Base-by-base conservation (phyloP, 176 grass and related monocot species). In the Dactylis glomerata region DNA sequence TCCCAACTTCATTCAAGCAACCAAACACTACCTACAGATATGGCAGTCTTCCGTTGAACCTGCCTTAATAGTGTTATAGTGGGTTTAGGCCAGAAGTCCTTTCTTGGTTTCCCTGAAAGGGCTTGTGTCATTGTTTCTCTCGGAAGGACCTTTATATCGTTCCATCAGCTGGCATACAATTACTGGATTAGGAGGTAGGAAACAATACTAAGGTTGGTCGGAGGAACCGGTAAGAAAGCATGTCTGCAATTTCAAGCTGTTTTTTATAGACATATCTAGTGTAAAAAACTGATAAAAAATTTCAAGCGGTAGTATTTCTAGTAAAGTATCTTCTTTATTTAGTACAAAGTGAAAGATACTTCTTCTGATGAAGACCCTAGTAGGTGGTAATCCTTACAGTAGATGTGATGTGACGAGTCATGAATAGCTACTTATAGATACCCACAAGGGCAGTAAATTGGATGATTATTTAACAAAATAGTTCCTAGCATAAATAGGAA, bases 391-490 rank as follows among this genome's bases (percentile, higher is more conserved):
- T 79, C 20, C 14, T 73, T 44, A 54, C 22, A 68, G 36, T 79
- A 42, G 50, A 64, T 78, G 5, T 62, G 19, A 62, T 78, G 41
- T 78, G 30, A 61, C 49, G 51, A 49, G 77, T 88, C 51, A 78
- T 78, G 41, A 50, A 68, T 58, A 64, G 13, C 64, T 85, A 51
- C 58, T 54, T 54, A 51, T 14, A 73, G 51, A 30, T 38, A 54
- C 15, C 50, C 30, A 80, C 22, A 22, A 36, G 33, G 65, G 6
- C 2, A 46, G 14, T 62, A 37, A 31, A 34, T 72, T 79, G 59
- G 44, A 59, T 27, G 27, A 36, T 22, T 79, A 59, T 86, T 36
- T 83, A 76, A 37, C 13, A 34, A 82, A 76, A 81, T n/a, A 20
- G 67, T 32, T 33, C 56, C 22, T 84, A 65, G 1, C 72, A 66